These are phyloP conservation scores for Lichtheimia ornata DNA, from an alignment of 371 early-diverging fungal species.

Conservation along the genomic window DNA sequence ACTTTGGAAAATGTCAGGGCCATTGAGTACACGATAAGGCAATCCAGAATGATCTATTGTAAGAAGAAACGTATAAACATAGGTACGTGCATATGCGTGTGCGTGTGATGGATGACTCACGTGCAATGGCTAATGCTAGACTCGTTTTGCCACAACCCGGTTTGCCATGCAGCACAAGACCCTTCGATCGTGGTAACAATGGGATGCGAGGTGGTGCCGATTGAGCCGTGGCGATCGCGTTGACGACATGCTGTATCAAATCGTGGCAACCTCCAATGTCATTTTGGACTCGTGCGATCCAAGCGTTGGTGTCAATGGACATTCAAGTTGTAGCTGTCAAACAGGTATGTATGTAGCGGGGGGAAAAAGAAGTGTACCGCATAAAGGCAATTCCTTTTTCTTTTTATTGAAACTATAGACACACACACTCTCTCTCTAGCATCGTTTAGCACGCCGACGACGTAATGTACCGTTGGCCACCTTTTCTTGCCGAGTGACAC, in stretches of 20 bases:
- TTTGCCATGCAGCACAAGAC: constrained; percentile 54
- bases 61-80: background rate
- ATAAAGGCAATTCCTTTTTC: background rate
- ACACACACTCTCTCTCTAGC: background rate
- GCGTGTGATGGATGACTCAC: constrained; percentile 23
- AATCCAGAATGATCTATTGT: constrained; percentile 44
- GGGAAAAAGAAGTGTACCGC: background rate
- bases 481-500: constrained; percentile 79
- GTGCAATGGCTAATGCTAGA: constrained; percentile 54
- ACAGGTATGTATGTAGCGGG: background rate
- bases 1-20: constrained; percentile 72
- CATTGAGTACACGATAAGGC: constrained; percentile 60
- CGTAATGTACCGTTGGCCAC: constrained; percentile 67
- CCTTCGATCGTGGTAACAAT: constrained; percentile 40
- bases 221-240: constrained; percentile 19
- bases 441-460: constrained; percentile 35
- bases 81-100: background rate
- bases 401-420: background rate
- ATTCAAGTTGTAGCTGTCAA: background rate
- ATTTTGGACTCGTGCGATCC: constrained; percentile 31
- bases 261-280: constrained; percentile 49
- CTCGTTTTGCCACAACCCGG: constrained; percentile 72
- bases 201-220: constrained; percentile 14
- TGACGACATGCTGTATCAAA: constrained; percentile 29
- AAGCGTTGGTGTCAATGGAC: constrained; percentile 12